These are phyloP conservation scores for Populus hybrid DNA, from an alignment of 441 rosid genomes.

Conservation along the genomic window DNA sequence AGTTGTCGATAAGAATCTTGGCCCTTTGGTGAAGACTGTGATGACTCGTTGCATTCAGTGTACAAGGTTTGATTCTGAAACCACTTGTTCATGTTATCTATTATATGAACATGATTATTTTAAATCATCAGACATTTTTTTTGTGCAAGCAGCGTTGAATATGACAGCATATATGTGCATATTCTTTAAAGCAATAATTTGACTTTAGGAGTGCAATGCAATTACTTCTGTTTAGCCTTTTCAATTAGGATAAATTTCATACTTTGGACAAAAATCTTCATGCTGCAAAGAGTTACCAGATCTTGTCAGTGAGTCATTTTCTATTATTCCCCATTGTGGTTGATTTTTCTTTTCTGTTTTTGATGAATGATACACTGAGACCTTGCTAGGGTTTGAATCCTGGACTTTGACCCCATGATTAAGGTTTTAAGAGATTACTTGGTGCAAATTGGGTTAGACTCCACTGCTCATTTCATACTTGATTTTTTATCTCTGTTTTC, in stretches of 20 bases:
- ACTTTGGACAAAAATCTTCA: neutral
- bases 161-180: neutral
- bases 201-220: neutral
- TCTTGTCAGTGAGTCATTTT: neutral
- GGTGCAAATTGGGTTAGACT: neutral
- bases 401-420: neutral
- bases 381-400: neutral
- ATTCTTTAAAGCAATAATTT: neutral
- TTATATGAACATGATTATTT: neutral
- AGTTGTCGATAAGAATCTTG: constrained; percentile 95
- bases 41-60: constrained; percentile 99
- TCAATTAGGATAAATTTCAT: neutral
- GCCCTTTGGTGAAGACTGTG: constrained; percentile 96
- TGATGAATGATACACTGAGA: neutral
- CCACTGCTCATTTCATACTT: neutral
- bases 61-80: constrained; percentile 58
- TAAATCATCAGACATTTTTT: neutral
- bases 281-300: neutral
- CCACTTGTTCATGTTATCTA: neutral
- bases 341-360: neutral
- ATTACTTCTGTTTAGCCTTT: neutral
- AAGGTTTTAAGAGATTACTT: neutral
- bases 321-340: neutral
- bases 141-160: neutral
- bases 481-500: neutral